Evolutionary conservation across 2,329 filamentous ascomycete genomes (phyloP).

Genomic region (Talaromyces albobiverticillius): DNA sequence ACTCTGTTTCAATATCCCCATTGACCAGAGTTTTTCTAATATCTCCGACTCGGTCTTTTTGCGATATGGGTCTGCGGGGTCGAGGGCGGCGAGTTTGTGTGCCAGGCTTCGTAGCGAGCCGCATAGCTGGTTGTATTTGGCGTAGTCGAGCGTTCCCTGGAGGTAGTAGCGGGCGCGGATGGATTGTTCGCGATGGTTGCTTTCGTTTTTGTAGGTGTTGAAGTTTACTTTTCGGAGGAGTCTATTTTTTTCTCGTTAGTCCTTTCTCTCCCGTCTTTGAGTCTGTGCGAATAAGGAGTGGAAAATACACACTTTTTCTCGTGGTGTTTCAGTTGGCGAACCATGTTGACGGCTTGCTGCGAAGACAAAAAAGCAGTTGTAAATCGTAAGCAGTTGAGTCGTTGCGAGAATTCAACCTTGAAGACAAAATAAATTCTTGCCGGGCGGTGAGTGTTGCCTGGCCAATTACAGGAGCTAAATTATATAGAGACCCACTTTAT

Average conservation of each 20-base stretch:
- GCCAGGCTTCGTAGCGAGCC: slow-evolving; percentile 86
- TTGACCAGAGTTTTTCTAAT: slow-evolving; percentile 87
- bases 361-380: too few species aligned
- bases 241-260: slow-evolving; percentile 24
- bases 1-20: slow-evolving; percentile 75
- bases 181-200: slow-evolving; percentile 75
- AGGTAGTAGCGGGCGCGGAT: slow-evolving; percentile 87
- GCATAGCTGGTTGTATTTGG: slow-evolving; percentile 63
- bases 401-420: too few species aligned
- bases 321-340: slow-evolving; percentile 93
- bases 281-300: slow-evolving; percentile 1
- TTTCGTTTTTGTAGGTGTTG: slow-evolving; percentile 86
- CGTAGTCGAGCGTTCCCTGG: slow-evolving; percentile 84
- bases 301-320: slow-evolving; percentile 68
- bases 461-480: too few species aligned
- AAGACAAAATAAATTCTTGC: slow-evolving; percentile 5
- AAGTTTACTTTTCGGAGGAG: slow-evolving; percentile 91
- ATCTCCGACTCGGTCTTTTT: slow-evolving; percentile 82
- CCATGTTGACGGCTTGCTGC: slow-evolving; percentile 72
- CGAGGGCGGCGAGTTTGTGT: slow-evolving; percentile 77
- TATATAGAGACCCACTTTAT: too few species aligned
- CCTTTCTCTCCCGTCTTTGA: too few species aligned
- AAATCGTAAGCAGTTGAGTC: too few species aligned
- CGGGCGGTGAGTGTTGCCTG: slow-evolving; percentile 2
- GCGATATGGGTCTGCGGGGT: slow-evolving; percentile 73